A percentile compares a stretch with the other conserved stretches of the same genome.
Conservation (phyloP, 768 basidiomycete genomes). For the Sporobolomyces roseus region DNA sequence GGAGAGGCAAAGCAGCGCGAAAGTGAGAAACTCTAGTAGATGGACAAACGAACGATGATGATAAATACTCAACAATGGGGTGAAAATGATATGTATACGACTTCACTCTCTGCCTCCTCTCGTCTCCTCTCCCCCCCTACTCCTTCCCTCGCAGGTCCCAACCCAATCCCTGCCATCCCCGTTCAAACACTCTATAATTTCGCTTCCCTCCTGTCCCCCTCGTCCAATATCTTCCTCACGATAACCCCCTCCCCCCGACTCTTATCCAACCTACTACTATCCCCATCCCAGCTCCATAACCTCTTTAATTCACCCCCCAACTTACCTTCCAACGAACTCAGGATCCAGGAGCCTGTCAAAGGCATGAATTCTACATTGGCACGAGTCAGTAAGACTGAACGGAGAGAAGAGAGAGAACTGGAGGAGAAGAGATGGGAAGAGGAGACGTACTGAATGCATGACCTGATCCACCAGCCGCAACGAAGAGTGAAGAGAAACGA, state of each 20-base stretch:
- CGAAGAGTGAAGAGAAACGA: slow-evolving; percentile 57
- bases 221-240: slow-evolving; percentile 15
- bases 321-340: slow-evolving; percentile 64
- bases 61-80: too few species aligned
- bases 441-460: slow-evolving; percentile 67
- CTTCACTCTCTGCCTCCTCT: too few species aligned
- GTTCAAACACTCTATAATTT: too few species aligned
- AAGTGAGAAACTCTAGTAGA: too few species aligned
- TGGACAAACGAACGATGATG: too few species aligned
- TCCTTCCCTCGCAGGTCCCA: too few species aligned
- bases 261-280: slow-evolving; percentile 28
- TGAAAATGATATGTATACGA: too few species aligned
- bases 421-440: background rate
- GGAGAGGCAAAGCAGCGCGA: too few species aligned
- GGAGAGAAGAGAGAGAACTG: background rate
- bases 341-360: slow-evolving; percentile 71
- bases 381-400: too few species aligned
- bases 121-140: too few species aligned
- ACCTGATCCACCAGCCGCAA: slow-evolving; percentile 85
- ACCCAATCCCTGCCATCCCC: too few species aligned
- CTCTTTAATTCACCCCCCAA: slow-evolving; percentile 56
- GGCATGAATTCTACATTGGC: slow-evolving; percentile 82
- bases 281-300: slow-evolving; percentile 60
- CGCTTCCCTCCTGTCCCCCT: too few species aligned
- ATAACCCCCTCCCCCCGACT: slow-evolving; percentile 28